Conservation (phyloP, 106 monocot species). For the Dactylorhiza incarnata region DNA sequence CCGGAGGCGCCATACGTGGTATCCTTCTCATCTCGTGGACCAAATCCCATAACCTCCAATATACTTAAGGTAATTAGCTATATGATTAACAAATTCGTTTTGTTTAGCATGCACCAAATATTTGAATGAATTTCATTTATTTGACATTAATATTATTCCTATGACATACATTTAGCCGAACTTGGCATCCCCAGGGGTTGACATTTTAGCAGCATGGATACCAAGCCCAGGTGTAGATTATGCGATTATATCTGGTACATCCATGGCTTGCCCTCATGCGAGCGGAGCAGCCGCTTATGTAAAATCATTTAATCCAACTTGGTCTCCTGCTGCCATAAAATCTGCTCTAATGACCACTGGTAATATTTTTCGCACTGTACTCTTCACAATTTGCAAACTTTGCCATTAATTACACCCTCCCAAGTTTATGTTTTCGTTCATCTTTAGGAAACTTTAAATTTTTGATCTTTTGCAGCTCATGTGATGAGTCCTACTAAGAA, state of each 20-base stretch:
- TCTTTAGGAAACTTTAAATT: no score
- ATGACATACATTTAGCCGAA: background rate
- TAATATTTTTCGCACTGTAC: no score
- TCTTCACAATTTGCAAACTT: no score
- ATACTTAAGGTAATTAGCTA: slow-evolving; percentile 24
- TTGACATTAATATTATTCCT: background rate
- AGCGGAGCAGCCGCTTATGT: no score
- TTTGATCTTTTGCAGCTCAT: background rate
- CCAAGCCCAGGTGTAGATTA: background rate
- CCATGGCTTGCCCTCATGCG: slow-evolving; percentile 32
- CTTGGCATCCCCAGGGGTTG: background rate
- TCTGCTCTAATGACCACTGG: background rate
- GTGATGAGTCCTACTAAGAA: slow-evolving; percentile 13
- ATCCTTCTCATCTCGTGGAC: slow-evolving; percentile 28
- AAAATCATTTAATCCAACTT: no score
- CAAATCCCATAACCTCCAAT: slow-evolving; percentile 12
- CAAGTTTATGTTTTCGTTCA: no score
- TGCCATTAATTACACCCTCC: no score
- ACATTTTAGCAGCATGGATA: background rate
- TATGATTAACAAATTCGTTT: background rate
- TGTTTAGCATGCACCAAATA: background rate
- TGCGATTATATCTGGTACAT: slow-evolving; percentile 30
- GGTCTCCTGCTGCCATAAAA: no score
- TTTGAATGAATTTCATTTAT: background rate
- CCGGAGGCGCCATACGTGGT: slow-evolving; percentile 13